Evolutionary conservation across 129 eudicot genomes (phyloP).

Genomic region (Gnaphalium uliginosum): DNA sequence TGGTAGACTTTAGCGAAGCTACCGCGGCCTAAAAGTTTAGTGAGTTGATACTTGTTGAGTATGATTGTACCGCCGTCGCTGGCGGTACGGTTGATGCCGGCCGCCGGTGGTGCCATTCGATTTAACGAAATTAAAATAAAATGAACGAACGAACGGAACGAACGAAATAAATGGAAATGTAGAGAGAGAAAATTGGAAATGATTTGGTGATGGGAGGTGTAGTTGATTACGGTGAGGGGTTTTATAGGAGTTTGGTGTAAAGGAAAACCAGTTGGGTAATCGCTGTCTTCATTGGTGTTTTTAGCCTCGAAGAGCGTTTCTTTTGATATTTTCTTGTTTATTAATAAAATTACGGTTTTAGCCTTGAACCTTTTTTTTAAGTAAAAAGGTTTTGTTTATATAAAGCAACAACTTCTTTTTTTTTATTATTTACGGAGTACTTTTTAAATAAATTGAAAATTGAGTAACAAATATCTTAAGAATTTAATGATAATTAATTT

Average conservation of each 20-base stretch:
- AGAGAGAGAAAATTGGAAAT: constrained; percentile 6
- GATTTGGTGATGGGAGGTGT: background rate
- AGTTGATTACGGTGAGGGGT: background rate
- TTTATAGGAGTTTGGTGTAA: background rate
- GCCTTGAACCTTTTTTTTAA: background rate
- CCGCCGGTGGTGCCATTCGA: constrained; percentile 18
- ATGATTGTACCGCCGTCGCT: constrained; percentile 58
- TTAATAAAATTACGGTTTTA: background rate
- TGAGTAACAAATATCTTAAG: background rate
- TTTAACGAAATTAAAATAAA: background rate
- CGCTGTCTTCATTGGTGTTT: constrained; percentile 34
- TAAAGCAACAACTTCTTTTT: background rate
- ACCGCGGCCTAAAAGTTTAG: constrained; percentile 69
- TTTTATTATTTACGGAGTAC: no score
- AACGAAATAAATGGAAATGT: background rate
- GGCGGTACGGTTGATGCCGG: constrained; percentile 40
- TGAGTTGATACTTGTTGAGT: constrained; percentile 62
- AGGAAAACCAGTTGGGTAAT: constrained; percentile 29
- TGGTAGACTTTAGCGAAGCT: constrained; percentile 82
- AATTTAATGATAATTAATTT: no score
- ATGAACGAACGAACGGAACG: background rate
- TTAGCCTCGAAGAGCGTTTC: constrained; percentile 25
- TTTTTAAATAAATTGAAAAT: background rate
- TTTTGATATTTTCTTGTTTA: constrained; percentile 25
- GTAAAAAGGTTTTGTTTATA: background rate